Conservation (phyloP, 768 basidiomycete genomes). For the Suillus weaverae region DNA sequence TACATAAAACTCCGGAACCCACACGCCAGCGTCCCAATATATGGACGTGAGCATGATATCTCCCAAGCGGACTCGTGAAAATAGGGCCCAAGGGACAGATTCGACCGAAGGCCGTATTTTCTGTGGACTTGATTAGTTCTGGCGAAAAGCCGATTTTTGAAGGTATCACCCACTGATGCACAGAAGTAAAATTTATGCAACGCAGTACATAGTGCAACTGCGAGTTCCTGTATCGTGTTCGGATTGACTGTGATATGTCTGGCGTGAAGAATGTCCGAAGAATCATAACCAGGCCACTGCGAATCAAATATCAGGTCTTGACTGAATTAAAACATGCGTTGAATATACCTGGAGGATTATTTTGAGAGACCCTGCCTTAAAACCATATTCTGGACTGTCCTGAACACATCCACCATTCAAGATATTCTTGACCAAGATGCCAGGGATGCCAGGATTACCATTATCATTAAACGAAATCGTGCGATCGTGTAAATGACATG, state of each 20-base stretch:
- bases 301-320: background rate
- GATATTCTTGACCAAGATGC: slow-evolving; percentile 20
- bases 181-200: background rate
- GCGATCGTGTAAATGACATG: slow-evolving; percentile 9
- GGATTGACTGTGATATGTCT: slow-evolving; percentile 10
- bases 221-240: slow-evolving; percentile 19
- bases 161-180: background rate
- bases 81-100: slow-evolving; percentile 17
- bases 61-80: slow-evolving; percentile 13
- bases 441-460: slow-evolving; percentile 24
- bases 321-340: background rate
- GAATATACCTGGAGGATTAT: background rate
- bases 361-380: background rate
- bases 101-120: background rate
- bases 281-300: slow-evolving; percentile 29
- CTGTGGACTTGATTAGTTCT: background rate
- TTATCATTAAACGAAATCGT: slow-evolving; percentile 18
- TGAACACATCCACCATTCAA: slow-evolving; percentile 5
- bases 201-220: background rate
- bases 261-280: slow-evolving; percentile 2
- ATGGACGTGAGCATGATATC: slow-evolving; percentile 25
- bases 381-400: slow-evolving; percentile 10
- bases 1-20: slow-evolving; percentile 31
- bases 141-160: background rate
- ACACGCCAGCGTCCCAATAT: slow-evolving; percentile 23